A percentile compares a stretch with the other conserved stretches of the same genome.
phyloP scores from a whole-genome alignment of 2,329 filamentous ascomycete genomes.

The Didymella arachidicola region DNA sequence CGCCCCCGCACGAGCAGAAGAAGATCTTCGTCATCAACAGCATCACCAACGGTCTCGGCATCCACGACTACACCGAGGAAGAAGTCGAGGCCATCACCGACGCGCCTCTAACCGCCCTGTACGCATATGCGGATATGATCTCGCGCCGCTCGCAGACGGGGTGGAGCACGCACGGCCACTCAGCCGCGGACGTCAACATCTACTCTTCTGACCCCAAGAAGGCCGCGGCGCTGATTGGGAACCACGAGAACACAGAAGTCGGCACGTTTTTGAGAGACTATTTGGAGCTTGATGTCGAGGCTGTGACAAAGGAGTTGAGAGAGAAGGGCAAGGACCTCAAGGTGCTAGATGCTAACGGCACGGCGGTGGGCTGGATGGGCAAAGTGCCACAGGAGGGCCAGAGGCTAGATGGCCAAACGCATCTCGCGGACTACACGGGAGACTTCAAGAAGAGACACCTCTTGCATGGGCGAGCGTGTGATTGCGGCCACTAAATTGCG shows the following conservation, averaged over 20 bases:
- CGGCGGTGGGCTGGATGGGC: slow-evolving; percentile 54
- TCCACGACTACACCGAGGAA: slow-evolving; percentile 72
- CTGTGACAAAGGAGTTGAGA: slow-evolving; percentile 77
- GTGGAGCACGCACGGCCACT: slow-evolving; percentile 92
- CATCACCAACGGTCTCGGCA: slow-evolving; percentile 75
- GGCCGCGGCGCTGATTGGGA: slow-evolving; percentile 74
- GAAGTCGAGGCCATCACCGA: slow-evolving; percentile 75
- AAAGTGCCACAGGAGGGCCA: slow-evolving; percentile 51
- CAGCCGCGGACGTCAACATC: slow-evolving; percentile 92
- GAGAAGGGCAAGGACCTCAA: slow-evolving; percentile 58
- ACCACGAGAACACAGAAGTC: slow-evolving; percentile 94
- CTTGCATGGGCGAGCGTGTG: slow-evolving; percentile 40
- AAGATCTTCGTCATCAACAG: slow-evolving; percentile 72
- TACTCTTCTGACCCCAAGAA: slow-evolving; percentile 77
- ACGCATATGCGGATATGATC: slow-evolving; percentile 81
- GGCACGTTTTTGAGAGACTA: slow-evolving; percentile 83
- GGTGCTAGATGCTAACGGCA: slow-evolving; percentile 37
- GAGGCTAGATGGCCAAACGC: slow-evolving; percentile 57
- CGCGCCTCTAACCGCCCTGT: slow-evolving; percentile 63
- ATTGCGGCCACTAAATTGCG: slow-evolving; percentile 36
- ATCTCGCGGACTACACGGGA: slow-evolving; percentile 50
- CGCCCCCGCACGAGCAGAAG: slow-evolving; percentile 42
- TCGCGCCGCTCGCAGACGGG: slow-evolving; percentile 87
- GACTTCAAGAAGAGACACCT: slow-evolving; percentile 48
- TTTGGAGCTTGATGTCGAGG: slow-evolving; percentile 78